Evolutionary conservation across 2,329 filamentous ascomycete genomes (phyloP).

Genomic region (Sporothrix luriei): DNA sequence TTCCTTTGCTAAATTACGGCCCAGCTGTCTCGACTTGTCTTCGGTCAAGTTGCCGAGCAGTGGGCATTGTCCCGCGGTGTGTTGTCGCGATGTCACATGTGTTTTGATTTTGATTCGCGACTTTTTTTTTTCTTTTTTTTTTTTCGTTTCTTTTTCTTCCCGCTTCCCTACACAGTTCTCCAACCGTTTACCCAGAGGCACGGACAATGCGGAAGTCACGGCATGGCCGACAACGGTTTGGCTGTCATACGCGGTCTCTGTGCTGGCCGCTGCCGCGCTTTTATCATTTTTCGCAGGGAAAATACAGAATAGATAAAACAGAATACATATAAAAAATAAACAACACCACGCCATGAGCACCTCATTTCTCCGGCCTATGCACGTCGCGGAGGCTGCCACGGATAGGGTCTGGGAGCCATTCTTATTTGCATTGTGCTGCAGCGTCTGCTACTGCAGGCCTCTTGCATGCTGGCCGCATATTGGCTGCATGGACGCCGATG

Average conservation of each 20-base stretch:
- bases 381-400: conserved; percentile 12
- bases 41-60: conserved; percentile 17
- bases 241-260: neutral
- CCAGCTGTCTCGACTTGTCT: neutral
- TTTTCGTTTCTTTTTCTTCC: neutral
- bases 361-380: neutral
- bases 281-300: no score
- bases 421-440: neutral
- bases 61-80: neutral
- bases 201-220: conserved; percentile 16
- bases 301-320: no score
- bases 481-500: conserved; percentile 12
- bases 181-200: conserved; percentile 10
- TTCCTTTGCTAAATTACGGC: neutral
- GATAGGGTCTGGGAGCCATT: neutral
- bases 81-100: conserved; percentile 4
- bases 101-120: neutral
- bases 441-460: neutral
- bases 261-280: no score
- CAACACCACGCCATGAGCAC: no score
- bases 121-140: neutral
- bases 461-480: neutral
- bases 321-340: neutral
- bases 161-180: neutral
- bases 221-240: neutral